Evolutionary conservation across 164 flowering plant genomes (phyloP), one percentile per base, ranked within the genome.

Genomic region (Magnolia sinica): DNA sequence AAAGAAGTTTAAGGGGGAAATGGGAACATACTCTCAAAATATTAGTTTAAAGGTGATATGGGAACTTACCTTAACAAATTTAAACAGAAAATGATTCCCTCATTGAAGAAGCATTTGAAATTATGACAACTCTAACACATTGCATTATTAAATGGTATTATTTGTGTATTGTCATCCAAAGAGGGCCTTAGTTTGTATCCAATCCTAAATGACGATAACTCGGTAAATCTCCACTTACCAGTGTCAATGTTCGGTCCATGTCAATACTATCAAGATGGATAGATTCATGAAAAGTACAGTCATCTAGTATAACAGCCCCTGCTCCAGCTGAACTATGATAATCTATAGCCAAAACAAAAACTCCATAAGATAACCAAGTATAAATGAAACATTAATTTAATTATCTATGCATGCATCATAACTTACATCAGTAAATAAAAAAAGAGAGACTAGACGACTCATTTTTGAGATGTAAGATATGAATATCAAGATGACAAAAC

Each of bases 221-320:
- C 8, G 11, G 59, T 6, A 55, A 55, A 8, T 8, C 59, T 79
- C 23, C 70, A 85, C 95, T 87, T 74, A 93, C 98, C 91, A 96
- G 81, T 67, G 86, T 70, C 87, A 96, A 77, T 78, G 99, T 94
- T 73, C 90, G 85, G 85, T 94, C 99, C 65, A 89, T 20, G 58
- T 96, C 99, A 84, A 96, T 94, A 84, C 86, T 92, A 81, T 96
- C 99, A 76, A 94, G 95, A 83, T 89, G 96, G 0, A 96, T 98
- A 59, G 99, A 94, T 84, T 94, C 97, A 82, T 96, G 99, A 83
- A 96, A 96, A 81, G 92, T 96, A 81, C 99, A 96, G 81, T 96
- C 99, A 83, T 96, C 98, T 59, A 96, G 87, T 63, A 92, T 82
- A 75, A 96, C 98, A 59, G 87, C 74, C 50, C 94, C 99, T 59